Evolutionary conservation across 2,329 filamentous ascomycete genomes (phyloP).

Genomic region (Golovinomyces cichoracearum): DNA sequence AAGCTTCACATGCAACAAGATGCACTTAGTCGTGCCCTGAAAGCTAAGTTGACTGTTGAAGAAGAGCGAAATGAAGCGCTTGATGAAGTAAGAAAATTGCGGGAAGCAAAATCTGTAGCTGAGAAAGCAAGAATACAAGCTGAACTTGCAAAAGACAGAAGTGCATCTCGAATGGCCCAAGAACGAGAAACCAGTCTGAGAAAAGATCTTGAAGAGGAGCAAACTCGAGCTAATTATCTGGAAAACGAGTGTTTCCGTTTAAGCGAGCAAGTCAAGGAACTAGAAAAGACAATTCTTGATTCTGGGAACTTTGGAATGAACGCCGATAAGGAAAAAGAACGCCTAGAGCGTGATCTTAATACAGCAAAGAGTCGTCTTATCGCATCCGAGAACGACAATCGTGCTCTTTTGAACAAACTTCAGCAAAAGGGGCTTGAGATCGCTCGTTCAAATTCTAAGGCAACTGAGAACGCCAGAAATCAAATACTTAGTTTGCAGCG

Average conservation of each 20-base stretch:
- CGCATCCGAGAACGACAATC: conserved; percentile 90
- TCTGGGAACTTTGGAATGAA: conserved; percentile 73
- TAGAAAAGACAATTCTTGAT: conserved; percentile 67
- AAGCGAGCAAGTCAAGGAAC: conserved; percentile 53
- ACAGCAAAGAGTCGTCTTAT: conserved; percentile 72
- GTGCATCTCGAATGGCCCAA: conserved; percentile 48
- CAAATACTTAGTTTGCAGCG: conserved; percentile 52
- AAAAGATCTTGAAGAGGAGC: conserved; percentile 56
- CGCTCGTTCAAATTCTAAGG: conserved; percentile 64
- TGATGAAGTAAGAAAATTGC: conserved; percentile 54
- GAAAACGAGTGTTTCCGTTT: conserved; percentile 56
- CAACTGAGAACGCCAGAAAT: conserved; percentile 55
- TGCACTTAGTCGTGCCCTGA: conserved; percentile 58
- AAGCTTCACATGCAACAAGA: conserved; percentile 93
- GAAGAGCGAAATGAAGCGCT: conserved; percentile 75
- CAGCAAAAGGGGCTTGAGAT: conserved; percentile 96
- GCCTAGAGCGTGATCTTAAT: conserved; percentile 68
- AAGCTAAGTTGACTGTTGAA: conserved; percentile 55
- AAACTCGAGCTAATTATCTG: conserved; percentile 49
- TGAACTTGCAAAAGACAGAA: conserved; percentile 55
- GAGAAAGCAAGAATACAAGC: conserved; percentile 69
- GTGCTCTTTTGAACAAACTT: conserved; percentile 80
- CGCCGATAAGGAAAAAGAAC: conserved; percentile 82
- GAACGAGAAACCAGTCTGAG: conserved; percentile 56
- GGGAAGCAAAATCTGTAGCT: conserved; percentile 57